Evolutionary conservation across 257 asterid genomes (phyloP).

Genomic region (Ocimum tenuiflorum): DNA sequence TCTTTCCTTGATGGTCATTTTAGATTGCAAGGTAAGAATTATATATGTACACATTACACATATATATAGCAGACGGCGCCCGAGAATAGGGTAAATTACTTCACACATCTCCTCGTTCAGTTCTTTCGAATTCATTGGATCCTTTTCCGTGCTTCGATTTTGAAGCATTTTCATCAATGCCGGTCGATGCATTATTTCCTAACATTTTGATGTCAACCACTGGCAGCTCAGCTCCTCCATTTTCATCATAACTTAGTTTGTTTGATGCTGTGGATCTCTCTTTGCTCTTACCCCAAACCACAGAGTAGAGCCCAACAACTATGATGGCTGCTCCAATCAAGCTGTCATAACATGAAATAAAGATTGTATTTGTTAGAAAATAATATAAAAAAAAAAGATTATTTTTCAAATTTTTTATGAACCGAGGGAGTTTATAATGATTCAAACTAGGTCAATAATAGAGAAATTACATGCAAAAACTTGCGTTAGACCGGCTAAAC

Average conservation of each 20-base stretch:
- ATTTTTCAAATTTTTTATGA: too few relatives aligned
- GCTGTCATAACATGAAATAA: slow-evolving; percentile 27
- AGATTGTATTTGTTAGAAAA: too few relatives aligned
- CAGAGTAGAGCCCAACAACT: slow-evolving; percentile 65
- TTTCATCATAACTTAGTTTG: slow-evolving; percentile 14
- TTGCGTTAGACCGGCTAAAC: too few relatives aligned
- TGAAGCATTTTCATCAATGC: background rate
- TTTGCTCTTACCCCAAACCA: slow-evolving; percentile 81
- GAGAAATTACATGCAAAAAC: too few relatives aligned
- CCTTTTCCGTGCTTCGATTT: background rate
- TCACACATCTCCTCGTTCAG: background rate
- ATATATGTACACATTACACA: background rate
- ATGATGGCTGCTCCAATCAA: slow-evolving; percentile 63
- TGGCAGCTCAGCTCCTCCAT: slow-evolving; percentile 33
- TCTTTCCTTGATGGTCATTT: background rate
- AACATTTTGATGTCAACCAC: slow-evolving; percentile 22
- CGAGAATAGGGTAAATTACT: background rate
- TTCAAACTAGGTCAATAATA: too few relatives aligned
- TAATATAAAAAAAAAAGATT: too few relatives aligned
- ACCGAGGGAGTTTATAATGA: too few relatives aligned
- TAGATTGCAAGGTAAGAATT: background rate
- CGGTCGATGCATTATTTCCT: background rate
- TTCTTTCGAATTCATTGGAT: too few relatives aligned
- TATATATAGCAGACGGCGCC: background rate
- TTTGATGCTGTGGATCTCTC: slow-evolving; percentile 28